Evolutionary conservation across 1,139 yeast species (phyloP).

Genomic region (Wickerhamomyces sp.): DNA sequence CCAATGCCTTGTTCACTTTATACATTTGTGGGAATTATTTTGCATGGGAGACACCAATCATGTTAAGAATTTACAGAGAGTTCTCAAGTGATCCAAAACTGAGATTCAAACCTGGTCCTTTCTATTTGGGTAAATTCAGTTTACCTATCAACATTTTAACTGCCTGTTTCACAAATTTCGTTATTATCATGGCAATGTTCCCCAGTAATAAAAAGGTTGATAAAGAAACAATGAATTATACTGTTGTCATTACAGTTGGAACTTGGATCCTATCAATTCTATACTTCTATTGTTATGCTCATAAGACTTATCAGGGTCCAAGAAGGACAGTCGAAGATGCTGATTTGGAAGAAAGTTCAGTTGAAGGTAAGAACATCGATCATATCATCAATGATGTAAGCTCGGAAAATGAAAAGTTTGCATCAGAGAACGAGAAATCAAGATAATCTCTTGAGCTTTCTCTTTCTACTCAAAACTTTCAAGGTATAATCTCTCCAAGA

Average conservation of each 20-base stretch:
- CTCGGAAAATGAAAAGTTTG: neutral
- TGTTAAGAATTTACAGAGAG: constrained; percentile 34
- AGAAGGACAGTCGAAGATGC: constrained; percentile 3
- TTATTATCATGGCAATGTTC: constrained; percentile 43
- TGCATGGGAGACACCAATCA: constrained; percentile 56
- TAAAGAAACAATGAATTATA: constrained; percentile 51
- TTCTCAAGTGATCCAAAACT: constrained; percentile 33
- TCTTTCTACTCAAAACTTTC: too few relatives aligned
- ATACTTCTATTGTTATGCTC: constrained; percentile 31
- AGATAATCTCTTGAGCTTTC: too few relatives aligned
- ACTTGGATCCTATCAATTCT: constrained; percentile 42
- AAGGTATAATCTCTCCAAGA: too few relatives aligned
- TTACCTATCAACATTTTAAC: constrained; percentile 36
- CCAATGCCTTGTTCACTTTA: constrained; percentile 54
- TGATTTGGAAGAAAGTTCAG: constrained; percentile 1
- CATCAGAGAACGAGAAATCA: too few relatives aligned
- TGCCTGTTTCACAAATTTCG: constrained; percentile 30
- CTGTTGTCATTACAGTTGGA: constrained; percentile 49
- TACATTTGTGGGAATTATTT: constrained; percentile 58
- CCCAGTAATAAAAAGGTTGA: constrained; percentile 40
- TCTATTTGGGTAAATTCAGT: constrained; percentile 47
- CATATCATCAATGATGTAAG: neutral
- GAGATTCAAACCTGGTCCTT: constrained; percentile 58
- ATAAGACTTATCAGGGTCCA: constrained; percentile 4
- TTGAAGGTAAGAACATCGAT: neutral